A percentile compares a stretch with the other conserved stretches of the same genome.
These are phyloP conservation scores for Metarhizium anisopliae DNA, from an alignment of 2,329 filamentous ascomycete species.

Conservation along the genomic window DNA sequence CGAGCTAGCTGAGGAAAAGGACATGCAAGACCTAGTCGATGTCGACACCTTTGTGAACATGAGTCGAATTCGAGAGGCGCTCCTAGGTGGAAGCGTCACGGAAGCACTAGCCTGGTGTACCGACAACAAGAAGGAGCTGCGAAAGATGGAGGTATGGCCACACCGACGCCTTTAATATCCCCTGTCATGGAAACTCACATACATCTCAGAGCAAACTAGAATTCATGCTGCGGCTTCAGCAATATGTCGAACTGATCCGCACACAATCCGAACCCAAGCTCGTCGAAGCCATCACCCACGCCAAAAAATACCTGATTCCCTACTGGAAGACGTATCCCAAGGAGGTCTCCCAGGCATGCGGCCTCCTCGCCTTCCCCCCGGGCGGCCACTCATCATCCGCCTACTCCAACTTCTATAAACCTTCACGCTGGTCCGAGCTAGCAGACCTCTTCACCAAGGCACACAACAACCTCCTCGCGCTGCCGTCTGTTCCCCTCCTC, in stretches of 20 bases:
- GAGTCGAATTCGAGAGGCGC: constrained; percentile 64
- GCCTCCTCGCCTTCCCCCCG: constrained; percentile 66
- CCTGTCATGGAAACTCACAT: neutral
- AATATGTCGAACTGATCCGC: constrained; percentile 86
- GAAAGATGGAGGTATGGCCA: constrained; percentile 63
- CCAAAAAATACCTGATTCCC: constrained; percentile 68
- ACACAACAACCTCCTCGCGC: constrained; percentile 75
- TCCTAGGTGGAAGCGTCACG: constrained; percentile 60
- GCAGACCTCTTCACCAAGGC: constrained; percentile 75
- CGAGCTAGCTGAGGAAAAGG: constrained; percentile 64
- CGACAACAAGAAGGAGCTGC: constrained; percentile 86
- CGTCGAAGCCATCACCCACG: constrained; percentile 71
- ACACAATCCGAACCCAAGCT: constrained; percentile 54
- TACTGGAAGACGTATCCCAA: constrained; percentile 59
- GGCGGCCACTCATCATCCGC: constrained; percentile 30
- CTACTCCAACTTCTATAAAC: constrained; percentile 57
- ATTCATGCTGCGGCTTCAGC: constrained; percentile 86
- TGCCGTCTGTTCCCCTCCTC: constrained; percentile 75
- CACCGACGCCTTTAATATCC: constrained; percentile 15
- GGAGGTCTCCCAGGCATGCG: constrained; percentile 65
- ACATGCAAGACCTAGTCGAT: constrained; percentile 76
- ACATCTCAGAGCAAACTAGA: constrained; percentile 66
- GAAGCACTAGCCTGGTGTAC: constrained; percentile 85
- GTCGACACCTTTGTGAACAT: constrained; percentile 80
- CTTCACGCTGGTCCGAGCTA: constrained; percentile 64